Conservation (phyloP, 164 flowering plant species). For the Taxillus chinensis region DNA sequence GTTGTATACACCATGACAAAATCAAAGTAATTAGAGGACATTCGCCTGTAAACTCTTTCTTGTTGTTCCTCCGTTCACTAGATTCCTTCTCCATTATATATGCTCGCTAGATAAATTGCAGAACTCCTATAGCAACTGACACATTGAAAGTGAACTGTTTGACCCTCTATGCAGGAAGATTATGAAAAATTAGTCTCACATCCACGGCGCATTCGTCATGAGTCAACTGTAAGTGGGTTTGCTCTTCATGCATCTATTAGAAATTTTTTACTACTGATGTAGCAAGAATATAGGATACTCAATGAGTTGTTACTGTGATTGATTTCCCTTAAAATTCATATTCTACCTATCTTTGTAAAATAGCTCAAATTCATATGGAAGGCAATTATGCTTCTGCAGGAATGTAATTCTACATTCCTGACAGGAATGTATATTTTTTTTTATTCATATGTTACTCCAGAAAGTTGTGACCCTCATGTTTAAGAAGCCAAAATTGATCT, state of each 20-base stretch:
- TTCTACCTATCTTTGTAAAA: background rate
- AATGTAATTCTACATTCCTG: background rate
- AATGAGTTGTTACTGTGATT: background rate
- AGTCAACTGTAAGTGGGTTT: conserved; percentile 70
- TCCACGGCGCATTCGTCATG: conserved; percentile 67
- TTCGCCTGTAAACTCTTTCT: too few species aligned
- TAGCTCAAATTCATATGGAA: background rate
- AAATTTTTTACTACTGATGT: background rate
- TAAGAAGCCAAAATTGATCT: too few species aligned
- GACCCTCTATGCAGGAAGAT: conserved; percentile 47
- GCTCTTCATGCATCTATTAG: background rate
- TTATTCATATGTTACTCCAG: too few species aligned
- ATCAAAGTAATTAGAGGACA: too few species aligned
- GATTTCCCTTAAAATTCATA: background rate
- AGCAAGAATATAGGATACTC: background rate
- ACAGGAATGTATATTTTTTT: background rate
- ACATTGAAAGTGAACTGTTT: background rate
- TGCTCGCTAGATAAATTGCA: background rate
- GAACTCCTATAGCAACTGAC: background rate
- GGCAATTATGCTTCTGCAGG: background rate
- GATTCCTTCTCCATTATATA: background rate
- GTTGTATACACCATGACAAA: too few species aligned
- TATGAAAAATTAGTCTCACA: conserved; percentile 56
- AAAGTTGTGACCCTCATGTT: too few species aligned
- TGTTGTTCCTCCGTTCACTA: too few species aligned